Base-by-base conservation (phyloP, 2,329 filamentous ascomycete species). In the Aspergillus aculeatus region DNA sequence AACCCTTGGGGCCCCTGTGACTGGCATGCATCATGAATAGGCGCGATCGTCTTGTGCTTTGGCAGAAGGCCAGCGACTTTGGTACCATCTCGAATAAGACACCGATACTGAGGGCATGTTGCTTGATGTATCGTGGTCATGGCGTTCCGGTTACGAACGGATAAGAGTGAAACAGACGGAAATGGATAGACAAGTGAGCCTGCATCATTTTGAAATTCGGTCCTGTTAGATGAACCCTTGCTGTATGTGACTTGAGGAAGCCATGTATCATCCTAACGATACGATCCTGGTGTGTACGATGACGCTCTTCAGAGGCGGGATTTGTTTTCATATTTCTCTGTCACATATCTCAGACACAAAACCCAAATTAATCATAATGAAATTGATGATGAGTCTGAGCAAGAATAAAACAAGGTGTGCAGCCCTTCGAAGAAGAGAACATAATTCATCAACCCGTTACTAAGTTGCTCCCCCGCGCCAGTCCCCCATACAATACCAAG, bases 1-100 rank as follows among this genome's bases (percentile, higher is more conserved):
- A 58, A 72, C 54, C 69, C 71, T 21, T 75, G 73, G 73, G 64
- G 53, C 24, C 58, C 61, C 16, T 76, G 73, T 59, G 66, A 73
- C 58, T 44, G 38, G 38, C 38, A 44, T 16, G 5, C 19, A 7
- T 4, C 16, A 9, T 19, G 16, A 44, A n/a, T 19, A 16, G 14
- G 14, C 26, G 26, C 26, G 9, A 29, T 7, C 7, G 7, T 10
- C 9, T 26, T 29, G 23, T 29, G 26, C 38, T 19, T 19, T 19
- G 14, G 38, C 38, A 3, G n/a, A 44, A 44, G 14, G 38, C 11
- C 4, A 44, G 38, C 16, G 16, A 16, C 38, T 19, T 7, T 19
- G 38, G 16, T n/a, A 41, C 38, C 38, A 6, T 41, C 16, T 19
- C 16, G 16, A n/a, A 41, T 41, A 16, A 4, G 7, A 29, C 1